Evolutionary conservation across 495 filamentous ascomycete genomes (phyloP).

Genomic region (Cryomyces minteri): DNA sequence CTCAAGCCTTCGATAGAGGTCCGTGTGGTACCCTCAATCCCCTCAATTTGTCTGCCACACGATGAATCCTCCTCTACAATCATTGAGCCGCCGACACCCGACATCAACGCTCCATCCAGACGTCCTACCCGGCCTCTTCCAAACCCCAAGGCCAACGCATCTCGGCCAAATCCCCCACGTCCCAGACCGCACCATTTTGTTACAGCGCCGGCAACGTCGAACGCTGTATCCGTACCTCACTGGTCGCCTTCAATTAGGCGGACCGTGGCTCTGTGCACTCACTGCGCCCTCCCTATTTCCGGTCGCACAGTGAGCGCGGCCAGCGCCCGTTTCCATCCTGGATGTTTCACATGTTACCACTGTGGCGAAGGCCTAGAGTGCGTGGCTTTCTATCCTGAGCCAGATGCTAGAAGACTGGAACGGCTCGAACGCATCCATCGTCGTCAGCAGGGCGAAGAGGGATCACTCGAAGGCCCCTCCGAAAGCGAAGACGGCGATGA

Average conservation of each 20-base stretch:
- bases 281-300: constrained; percentile 67
- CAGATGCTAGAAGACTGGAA: constrained; percentile 44
- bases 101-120: not conserved
- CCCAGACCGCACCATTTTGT: constrained; percentile 16
- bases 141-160: constrained; percentile 21
- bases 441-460: constrained; percentile 37
- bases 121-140: constrained; percentile 22
- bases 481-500: constrained; percentile 48
- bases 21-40: not conserved
- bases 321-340: constrained; percentile 68
- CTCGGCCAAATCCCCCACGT: constrained; percentile 8
- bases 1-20: not conserved
- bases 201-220: constrained; percentile 9
- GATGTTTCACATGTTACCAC: constrained; percentile 79
- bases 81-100: not conserved
- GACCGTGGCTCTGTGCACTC: constrained; percentile 47
- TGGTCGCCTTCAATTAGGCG: constrained; percentile 24
- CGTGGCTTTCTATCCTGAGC: constrained; percentile 90
- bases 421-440: constrained; percentile 49
- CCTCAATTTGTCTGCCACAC: not conserved
- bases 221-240: constrained; percentile 27
- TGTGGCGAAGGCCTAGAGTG: constrained; percentile 81
- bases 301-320: constrained; percentile 79
- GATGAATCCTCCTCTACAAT: not conserved
- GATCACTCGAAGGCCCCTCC: constrained; percentile 33